phyloP scores from a whole-genome alignment of 129 eudicot genomes.

The Scalesia atractyloides region DNA sequence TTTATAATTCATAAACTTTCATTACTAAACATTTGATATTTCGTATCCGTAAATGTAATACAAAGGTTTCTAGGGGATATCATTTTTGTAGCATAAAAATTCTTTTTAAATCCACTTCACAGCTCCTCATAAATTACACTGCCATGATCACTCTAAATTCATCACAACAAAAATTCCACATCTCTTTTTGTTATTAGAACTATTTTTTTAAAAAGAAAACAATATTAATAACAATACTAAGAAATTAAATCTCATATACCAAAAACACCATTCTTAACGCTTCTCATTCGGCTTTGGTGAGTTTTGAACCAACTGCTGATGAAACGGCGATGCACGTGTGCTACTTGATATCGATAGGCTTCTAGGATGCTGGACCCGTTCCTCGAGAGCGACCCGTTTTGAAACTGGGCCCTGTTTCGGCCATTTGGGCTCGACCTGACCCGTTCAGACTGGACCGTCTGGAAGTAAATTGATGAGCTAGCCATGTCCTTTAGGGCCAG shows the following conservation, averaged over 20 bases:
- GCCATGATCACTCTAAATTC: constrained; percentile 37
- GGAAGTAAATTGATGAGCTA: constrained; percentile 55
- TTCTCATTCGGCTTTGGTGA: constrained; percentile 85
- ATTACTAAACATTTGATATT: no score
- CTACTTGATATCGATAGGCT: constrained; percentile 89
- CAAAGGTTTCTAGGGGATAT: no score
- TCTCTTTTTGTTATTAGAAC: constrained; percentile 33
- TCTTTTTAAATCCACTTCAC: constrained; percentile 21
- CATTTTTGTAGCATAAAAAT: constrained; percentile 17
- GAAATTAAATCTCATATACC: constrained; percentile 26
- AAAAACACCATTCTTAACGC: constrained; percentile 24
- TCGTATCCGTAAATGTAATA: no score
- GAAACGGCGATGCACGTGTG: constrained; percentile 80
- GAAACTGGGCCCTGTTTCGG: constrained; percentile 45
- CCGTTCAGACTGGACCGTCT: constrained; percentile 55
- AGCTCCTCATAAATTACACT: constrained; percentile 35
- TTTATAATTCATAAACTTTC: no score
- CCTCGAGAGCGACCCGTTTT: constrained; percentile 52
- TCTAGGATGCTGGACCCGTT: constrained; percentile 79
- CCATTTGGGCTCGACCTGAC: constrained; percentile 59
- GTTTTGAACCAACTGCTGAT: constrained; percentile 53
- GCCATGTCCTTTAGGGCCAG: constrained; percentile 71
- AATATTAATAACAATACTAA: constrained; percentile 20
- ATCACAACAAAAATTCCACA: constrained; percentile 35
- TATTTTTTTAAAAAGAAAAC: constrained; percentile 10